Evolutionary conservation across 1,139 yeast genomes (phyloP).

Genomic region (Diutina catenulata): DNA sequence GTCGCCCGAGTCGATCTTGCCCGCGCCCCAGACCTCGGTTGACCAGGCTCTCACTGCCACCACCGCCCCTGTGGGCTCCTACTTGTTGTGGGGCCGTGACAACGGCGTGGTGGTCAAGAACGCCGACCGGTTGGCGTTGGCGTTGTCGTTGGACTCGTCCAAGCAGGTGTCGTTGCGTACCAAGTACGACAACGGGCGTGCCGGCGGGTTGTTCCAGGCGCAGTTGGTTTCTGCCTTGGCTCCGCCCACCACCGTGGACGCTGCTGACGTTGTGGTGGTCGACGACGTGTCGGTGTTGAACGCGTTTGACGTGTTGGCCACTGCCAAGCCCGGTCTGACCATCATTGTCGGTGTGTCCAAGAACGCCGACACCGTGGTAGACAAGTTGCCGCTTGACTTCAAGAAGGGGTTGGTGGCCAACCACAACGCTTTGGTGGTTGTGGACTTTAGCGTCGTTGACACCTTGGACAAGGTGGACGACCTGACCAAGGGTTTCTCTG

Average conservation of each 20-base stretch:
- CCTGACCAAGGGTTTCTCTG: constrained; percentile 68
- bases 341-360: constrained; percentile 37
- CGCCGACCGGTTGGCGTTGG: constrained; percentile 57
- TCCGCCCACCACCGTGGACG: constrained; percentile 29
- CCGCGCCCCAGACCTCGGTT: constrained; percentile 6
- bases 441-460: constrained; percentile 53
- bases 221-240: constrained; percentile 32
- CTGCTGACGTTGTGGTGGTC: constrained; percentile 53
- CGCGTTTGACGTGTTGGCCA: constrained; percentile 48
- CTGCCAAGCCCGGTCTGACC: constrained; percentile 45
- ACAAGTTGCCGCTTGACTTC: constrained; percentile 39
- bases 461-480: constrained; percentile 33
- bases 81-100: constrained; percentile 60
- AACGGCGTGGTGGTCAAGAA: constrained; percentile 42
- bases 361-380: constrained; percentile 30
- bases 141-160: constrained; percentile 56
- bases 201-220: constrained; percentile 60
- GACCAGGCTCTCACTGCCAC: constrained; percentile 23
- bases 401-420: constrained; percentile 45
- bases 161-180: constrained; percentile 46
- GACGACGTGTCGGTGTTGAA: constrained; percentile 45
- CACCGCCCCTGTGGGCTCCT: constrained; percentile 37
- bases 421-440: constrained; percentile 36
- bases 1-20: constrained; percentile 16
- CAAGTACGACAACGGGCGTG: constrained; percentile 56